Conservation (phyloP, 805 yeast species). For the Barnettozyma siamensis region DNA sequence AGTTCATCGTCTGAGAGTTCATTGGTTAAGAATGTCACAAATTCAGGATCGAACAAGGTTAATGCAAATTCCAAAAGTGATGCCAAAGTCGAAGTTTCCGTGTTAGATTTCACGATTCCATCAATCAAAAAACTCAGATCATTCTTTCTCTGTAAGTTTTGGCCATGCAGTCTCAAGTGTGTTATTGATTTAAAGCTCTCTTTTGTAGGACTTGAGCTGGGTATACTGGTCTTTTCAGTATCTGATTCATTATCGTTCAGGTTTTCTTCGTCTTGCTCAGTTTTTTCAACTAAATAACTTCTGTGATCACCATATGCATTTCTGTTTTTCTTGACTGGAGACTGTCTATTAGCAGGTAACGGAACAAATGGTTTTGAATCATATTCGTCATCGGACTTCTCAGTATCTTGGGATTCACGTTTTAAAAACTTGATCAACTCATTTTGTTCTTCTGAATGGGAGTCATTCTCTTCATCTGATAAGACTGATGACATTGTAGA, state of each 20-base stretch:
- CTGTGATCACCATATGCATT: constrained; percentile 28
- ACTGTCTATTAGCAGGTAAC: not conserved
- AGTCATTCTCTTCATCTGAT: not conserved
- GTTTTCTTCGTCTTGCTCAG: constrained; percentile 9
- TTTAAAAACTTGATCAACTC: constrained; percentile 13
- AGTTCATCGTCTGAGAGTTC: constrained; percentile 7
- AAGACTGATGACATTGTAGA: not conserved
- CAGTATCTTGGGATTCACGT: constrained; percentile 6
- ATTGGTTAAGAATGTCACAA: constrained; percentile 13
- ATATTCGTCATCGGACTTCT: constrained; percentile 1
- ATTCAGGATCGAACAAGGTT: constrained; percentile 19
- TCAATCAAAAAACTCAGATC: constrained; percentile 31
- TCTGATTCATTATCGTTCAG: not conserved
- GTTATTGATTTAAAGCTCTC: constrained; percentile 19
- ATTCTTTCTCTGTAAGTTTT: constrained; percentile 28
- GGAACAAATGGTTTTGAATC: not conserved
- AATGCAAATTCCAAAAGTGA: constrained; percentile 24
- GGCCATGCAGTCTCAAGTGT: constrained; percentile 31
- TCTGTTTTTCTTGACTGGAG: constrained; percentile 11
- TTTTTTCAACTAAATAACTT: constrained; percentile 20
- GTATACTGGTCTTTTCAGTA: not conserved
- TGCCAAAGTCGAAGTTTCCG: not conserved
- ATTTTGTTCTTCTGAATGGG: not conserved
- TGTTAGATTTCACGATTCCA: constrained; percentile 11
- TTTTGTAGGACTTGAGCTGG: constrained; percentile 3